A percentile compares a stretch with the other conserved stretches of the same genome.
Conservation (phyloP, 2,329 filamentous ascomycete species). For the Cladophialophora carrionii region DNA sequence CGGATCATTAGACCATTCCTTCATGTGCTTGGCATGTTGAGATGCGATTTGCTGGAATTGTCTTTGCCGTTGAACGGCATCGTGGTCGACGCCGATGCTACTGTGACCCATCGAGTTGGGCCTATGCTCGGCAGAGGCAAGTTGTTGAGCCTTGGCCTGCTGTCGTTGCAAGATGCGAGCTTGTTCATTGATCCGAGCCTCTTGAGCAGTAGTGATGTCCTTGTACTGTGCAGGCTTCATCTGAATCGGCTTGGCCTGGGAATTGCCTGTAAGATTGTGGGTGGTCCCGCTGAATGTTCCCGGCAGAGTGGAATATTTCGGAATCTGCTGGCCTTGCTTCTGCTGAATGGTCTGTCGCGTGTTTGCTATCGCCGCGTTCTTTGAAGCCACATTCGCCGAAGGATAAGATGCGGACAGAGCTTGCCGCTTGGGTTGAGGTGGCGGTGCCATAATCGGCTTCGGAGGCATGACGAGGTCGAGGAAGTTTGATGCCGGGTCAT, state of each 20-base stretch:
- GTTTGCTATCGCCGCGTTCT: constrained; percentile 32
- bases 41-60: constrained; percentile 37
- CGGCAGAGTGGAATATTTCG: constrained; percentile 19
- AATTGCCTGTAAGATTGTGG: constrained; percentile 30
- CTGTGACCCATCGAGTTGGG: constrained; percentile 8
- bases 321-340: constrained; percentile 3
- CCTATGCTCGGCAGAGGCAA: constrained; percentile 24
- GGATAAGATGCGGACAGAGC: constrained; percentile 36
- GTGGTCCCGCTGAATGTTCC: constrained; percentile 31
- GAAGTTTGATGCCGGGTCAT: constrained; percentile 56
- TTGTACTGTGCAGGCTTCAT: constrained; percentile 33
- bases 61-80: constrained; percentile 36
- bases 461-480: constrained; percentile 50
- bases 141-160: constrained; percentile 33
- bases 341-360: constrained; percentile 24
- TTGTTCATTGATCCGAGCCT: constrained; percentile 38
- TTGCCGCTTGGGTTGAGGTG: constrained; percentile 38
- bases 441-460: constrained; percentile 37
- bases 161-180: constrained; percentile 39
- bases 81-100: constrained; percentile 36
- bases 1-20: constrained; percentile 34
- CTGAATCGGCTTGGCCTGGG: constrained; percentile 26
- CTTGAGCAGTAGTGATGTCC: constrained; percentile 35
- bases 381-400: constrained; percentile 30
- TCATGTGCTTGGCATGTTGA: constrained; percentile 38